Evolutionary conservation across 2,329 filamentous ascomycete genomes (phyloP), one percentile per base, ranked within the genome.

Genomic region (Curvularia sp.): DNA sequence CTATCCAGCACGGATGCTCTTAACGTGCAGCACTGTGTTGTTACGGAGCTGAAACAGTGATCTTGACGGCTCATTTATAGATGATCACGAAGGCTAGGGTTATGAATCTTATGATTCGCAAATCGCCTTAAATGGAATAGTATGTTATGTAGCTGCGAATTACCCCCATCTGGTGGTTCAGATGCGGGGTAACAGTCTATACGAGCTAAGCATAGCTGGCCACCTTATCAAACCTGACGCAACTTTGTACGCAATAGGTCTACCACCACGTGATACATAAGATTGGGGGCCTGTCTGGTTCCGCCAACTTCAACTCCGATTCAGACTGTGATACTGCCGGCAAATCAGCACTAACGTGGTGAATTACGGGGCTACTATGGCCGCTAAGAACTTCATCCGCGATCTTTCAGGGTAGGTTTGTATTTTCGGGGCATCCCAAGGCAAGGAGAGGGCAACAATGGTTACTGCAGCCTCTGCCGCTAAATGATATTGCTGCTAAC

Each of bases 401-500:
- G 39, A 42, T 23, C 39, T 42, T 42, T 42, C 39, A 42, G 39
- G 19, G 39, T 42, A 42, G 19, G 39, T 42, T 42, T 42, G 19
- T 42, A 42, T 42, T 5, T 42, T 42, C 39, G 19, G 10, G 19
- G 39, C 39, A 23, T 42, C 39, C 39, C 39, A 42, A 42, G 39
- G 19, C 39, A 42, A 42, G 39, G 39, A 42, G 18, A 23, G 39
- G 39, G 39, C 39, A 42, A 42, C 19, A 23, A 42, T 42, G 19
- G 39, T 23, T 23, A 42, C 39, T 42, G 39, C 39, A 42, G 39
- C 39, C 39, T 42, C 19, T 21, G 10, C 39, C 39, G 39, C 39
- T 42, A 42, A 23, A 42, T 42, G 39, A 42, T 42, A 42, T 42
- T 42, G 39, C 9, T 42, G 19, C 39, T 42, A 23, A 42, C 39